phyloP scores from a whole-genome alignment of 495 filamentous ascomycete genomes.

The Lophiostoma macrostomum region DNA sequence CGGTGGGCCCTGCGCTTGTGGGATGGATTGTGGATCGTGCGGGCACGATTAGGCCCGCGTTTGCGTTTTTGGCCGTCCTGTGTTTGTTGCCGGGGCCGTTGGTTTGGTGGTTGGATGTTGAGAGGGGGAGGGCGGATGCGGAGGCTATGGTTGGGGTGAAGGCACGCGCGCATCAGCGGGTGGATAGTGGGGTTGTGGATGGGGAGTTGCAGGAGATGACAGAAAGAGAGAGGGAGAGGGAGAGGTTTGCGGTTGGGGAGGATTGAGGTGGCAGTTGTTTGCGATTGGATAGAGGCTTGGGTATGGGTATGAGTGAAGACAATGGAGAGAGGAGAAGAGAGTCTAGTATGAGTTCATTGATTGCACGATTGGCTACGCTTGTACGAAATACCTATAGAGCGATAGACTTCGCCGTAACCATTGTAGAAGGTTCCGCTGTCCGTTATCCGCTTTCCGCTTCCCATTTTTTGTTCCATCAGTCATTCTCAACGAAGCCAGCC shows the following conservation, averaged over 20 bases:
- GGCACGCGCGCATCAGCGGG: constrained; percentile 15
- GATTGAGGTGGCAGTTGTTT: neutral
- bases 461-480: too few relatives aligned
- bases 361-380: too few relatives aligned
- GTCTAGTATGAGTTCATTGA: too few relatives aligned
- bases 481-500: too few relatives aligned
- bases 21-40: constrained; percentile 35
- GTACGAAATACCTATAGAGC: too few relatives aligned
- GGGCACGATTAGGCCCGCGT: constrained; percentile 38
- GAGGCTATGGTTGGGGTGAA: constrained; percentile 14
- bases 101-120: constrained; percentile 34
- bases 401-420: too few relatives aligned
- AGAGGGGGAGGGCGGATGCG: constrained; percentile 35
- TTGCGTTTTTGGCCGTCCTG: constrained; percentile 37
- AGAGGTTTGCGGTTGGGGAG: neutral
- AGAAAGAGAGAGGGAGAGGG: neutral
- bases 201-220: constrained; percentile 18
- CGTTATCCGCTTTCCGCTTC: too few relatives aligned
- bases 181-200: constrained; percentile 36
- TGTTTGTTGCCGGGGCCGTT: constrained; percentile 31
- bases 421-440: too few relatives aligned
- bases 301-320: too few relatives aligned
- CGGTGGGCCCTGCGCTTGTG: constrained; percentile 37
- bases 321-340: too few relatives aligned
- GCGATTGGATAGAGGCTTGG: neutral